Evolutionary conservation across 805 yeast species (phyloP), one percentile per base, ranked within the genome.

Genomic region (Grigorovia transvaalensis): DNA sequence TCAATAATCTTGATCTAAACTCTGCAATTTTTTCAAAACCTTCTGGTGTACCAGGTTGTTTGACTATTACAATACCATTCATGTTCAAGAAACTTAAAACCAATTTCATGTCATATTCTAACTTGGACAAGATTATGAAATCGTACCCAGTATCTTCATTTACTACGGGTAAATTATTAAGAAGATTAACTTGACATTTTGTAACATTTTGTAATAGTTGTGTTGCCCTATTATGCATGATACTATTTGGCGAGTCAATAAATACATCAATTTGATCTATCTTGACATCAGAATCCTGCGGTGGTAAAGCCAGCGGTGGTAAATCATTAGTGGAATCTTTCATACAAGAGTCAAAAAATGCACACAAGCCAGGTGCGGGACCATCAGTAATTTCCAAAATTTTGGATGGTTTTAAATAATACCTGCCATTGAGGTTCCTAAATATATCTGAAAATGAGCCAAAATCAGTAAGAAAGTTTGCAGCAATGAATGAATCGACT

Each of bases 331-430:
- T 33, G 15, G 12, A 9, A 33, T 15, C 17, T 12, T 38, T n/a
- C 15, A 12, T 38, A 15, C 42, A 15, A 12, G 42, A 38, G 8
- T 38, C 42, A 2, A 15, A 38, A 12, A 38, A 71, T 0, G 95
- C 98, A 15, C 90, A 69, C 73, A 93, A 81, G 1, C 97, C 97
- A 0, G 95, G 84, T 1, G 88, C 91, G 0, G 99, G 98, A 0
- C 99, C 98, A 62, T 76, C 82, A 0, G 96, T 91, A 13, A 88
- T 78, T 61, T 88, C 95, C 48, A 93, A 71, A 0, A 93, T 78
- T 5, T 78, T 71, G 30, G 75, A 61, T 0, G 97, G 97, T 57
- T 78, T 73, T 40, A 89, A 68, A 15, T 15, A 15, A 15, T 38
- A 38, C 15, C 17, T 38, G 17, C 15, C 15, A 38, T 38, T 38